Evolutionary conservation across 495 filamentous ascomycete genomes (phyloP), one percentile per base, ranked within the genome.

Genomic region (Xylaria curta): DNA sequence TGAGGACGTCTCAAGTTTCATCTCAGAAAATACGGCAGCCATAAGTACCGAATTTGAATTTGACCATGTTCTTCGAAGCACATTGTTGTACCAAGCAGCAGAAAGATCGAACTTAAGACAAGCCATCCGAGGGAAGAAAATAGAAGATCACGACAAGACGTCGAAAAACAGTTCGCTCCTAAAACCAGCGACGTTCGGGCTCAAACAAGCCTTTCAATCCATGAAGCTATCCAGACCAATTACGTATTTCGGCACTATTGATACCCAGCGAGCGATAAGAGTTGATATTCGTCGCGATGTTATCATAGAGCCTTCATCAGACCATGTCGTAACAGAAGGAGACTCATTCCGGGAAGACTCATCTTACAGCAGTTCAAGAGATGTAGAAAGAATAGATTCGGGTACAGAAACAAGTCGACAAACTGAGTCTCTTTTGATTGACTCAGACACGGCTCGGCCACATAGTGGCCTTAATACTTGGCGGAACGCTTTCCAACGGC

Each of bases 1-100:
- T 13, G 66, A 58, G n/a, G 53, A 68, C n/a, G 53, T 59, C 21
- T 33, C 66, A 46, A 68, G 66, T 46, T 68, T 68, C 53, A 56
- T 68, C 44, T 68, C 66, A n/a, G 66, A 68, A 4, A 58, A 42
- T 8, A 68, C 66, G 15, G 49, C 28, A 8, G 47, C 49, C 9
- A 68, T 59, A 56, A 68, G 66, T 51, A 33, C 51, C 5, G 1
- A 21, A 19, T 68, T 68, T 26, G 66, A 68, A 42, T 68, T 68
- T 51, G 66, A 68, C 26, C 21, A 44, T 36, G 51, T 68, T 15
- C 66, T 68, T 59, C 66, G 36, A 58, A 59, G 49, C 28, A 66
- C 53, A 19, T 8, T 28, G 31, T 59, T 68, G 17, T 68, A 56
- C 19, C 53, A 68, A 36, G 51, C 31, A 24, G 51, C 66, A 19